Percentiles rank a stretch among this genome's conserved stretches.
phyloP scores from a whole-genome alignment of 2,329 filamentous ascomycete genomes.

The Fusarium devonianum region DNA sequence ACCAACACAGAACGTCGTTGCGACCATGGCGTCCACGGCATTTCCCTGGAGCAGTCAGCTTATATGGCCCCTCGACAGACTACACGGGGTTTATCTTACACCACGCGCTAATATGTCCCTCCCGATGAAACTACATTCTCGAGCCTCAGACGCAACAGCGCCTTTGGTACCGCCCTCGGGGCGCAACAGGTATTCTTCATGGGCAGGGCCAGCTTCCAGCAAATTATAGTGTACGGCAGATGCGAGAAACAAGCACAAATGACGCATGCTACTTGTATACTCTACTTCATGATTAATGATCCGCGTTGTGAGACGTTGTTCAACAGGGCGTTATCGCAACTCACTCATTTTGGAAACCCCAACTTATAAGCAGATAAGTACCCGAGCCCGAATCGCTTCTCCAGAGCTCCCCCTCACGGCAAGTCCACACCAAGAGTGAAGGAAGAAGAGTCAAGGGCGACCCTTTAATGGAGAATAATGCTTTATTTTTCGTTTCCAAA shows the following conservation, averaged over 20 bases:
- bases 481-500: no score
- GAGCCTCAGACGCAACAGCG: slow-evolving; percentile 74
- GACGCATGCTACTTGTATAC: slow-evolving; percentile 4
- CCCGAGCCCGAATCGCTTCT: not conserved
- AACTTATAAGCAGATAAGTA: not conserved
- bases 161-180: slow-evolving; percentile 50
- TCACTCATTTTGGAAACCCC: slow-evolving; percentile 5
- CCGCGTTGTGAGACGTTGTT: not conserved
- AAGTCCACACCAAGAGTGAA: not conserved
- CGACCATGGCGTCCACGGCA: slow-evolving; percentile 78
- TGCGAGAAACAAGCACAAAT: slow-evolving; percentile 16
- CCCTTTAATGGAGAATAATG: no score
- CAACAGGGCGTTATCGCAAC: slow-evolving; percentile 3
- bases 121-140: slow-evolving; percentile 74
- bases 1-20: slow-evolving; percentile 77
- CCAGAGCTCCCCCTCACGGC: not conserved
- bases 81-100: slow-evolving; percentile 46
- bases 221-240: slow-evolving; percentile 16
- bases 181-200: slow-evolving; percentile 22
- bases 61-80: not conserved
- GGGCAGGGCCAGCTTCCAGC: slow-evolving; percentile 16
- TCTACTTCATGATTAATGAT: slow-evolving; percentile 7
- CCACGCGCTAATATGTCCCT: slow-evolving; percentile 64
- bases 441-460: not conserved
- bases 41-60: slow-evolving; percentile 61